Evolutionary conservation across 495 filamentous ascomycete species (phyloP), one percentile per base, ranked within the genome.

Genomic region (Pyrenopolyporus hunteri): DNA sequence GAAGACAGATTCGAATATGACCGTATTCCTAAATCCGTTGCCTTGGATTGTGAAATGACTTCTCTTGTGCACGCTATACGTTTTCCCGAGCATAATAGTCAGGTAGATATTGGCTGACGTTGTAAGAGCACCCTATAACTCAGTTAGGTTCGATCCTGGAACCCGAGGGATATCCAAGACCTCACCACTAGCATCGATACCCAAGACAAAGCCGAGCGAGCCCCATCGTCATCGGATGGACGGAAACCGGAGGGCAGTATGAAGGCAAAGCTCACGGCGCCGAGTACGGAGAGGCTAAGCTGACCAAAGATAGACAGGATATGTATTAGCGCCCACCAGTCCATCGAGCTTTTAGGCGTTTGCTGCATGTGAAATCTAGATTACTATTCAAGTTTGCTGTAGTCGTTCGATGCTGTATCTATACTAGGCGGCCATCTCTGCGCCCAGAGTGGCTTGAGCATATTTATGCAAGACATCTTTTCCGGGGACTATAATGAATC

Each of bases 111-210:
- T 49, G 35, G 55, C 3, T 8, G 50, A 29, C 4, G 43, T 49
- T 3, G 42, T 32, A 17, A 54, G 19, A 22, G 23, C 55, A 29
- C 61, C 61, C 61, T 64, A n/a, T 0, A 5, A 20, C 29, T 14
- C 11, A n/a, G 13, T 63, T 29, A 64, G 54, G 29, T 29, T 39
- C 23, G n/a, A n/a, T n/a, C n/a, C n/a, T n/a, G n/a, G n/a, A n/a
- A n/a, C n/a, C n/a, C n/a, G n/a, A 22, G 7, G 13, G 39, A 22
- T n/a, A n/a, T 11, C 10, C 1, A 16, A 14, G 6, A 22, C 19
- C 54, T 59, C 36, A 64, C 61, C 11, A 59, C 42, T 37, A 42
- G 49, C 13, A n/a, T 35, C 8, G 61, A 22, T 1, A 51, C n/a
- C 61, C 43, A 55, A 11, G 55, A 28, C 2, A 64, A 5, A 32